These are phyloP conservation scores for Echinosophora koreensis DNA, from an alignment of 306 rosid species.

Conservation along the genomic window DNA sequence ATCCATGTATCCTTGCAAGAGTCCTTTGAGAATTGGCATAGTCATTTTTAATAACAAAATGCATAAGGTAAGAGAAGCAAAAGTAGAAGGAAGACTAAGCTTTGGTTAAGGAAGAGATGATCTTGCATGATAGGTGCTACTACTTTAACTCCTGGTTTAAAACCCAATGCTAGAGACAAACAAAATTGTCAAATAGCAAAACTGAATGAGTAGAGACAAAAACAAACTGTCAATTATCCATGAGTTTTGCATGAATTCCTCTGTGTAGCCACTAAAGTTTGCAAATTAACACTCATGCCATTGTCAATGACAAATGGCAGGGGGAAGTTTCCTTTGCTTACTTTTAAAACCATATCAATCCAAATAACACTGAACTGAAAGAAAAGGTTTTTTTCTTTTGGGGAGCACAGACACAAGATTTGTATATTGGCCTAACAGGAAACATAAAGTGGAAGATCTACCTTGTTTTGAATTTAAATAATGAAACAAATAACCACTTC, in stretches of 20 bases:
- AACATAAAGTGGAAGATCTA: constrained; percentile 6
- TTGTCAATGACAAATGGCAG: constrained; percentile 29
- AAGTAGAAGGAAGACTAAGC: constrained; percentile 15
- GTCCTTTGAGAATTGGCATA: constrained; percentile 60
- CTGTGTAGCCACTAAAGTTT: constrained; percentile 33
- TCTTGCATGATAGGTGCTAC: constrained; percentile 23
- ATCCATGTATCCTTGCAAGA: constrained; percentile 58
- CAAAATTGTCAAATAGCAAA: constrained; percentile 18
- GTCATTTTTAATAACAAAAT: constrained; percentile 53
- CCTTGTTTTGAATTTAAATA: constrained; percentile 20
- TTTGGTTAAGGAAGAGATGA: constrained; percentile 39
- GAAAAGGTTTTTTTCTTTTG: neutral
- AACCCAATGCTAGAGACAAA: constrained; percentile 9
- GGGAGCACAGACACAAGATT: neutral
- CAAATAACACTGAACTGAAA: neutral
- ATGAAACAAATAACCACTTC: constrained; percentile 7
- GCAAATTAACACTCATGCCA: constrained; percentile 48
- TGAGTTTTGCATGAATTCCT: constrained; percentile 45
- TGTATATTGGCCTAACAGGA: constrained; percentile 14
- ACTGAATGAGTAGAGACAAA: neutral
- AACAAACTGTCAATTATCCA: constrained; percentile 14
- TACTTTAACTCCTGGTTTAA: neutral
- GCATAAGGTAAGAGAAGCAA: constrained; percentile 36
- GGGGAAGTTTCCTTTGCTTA: constrained; percentile 13
- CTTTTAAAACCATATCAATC: neutral